A percentile compares a stretch with the other conserved stretches of the same genome.
phyloP scores from a whole-genome alignment of 257 asterid species.

The Cynanchum wilfordii region DNA sequence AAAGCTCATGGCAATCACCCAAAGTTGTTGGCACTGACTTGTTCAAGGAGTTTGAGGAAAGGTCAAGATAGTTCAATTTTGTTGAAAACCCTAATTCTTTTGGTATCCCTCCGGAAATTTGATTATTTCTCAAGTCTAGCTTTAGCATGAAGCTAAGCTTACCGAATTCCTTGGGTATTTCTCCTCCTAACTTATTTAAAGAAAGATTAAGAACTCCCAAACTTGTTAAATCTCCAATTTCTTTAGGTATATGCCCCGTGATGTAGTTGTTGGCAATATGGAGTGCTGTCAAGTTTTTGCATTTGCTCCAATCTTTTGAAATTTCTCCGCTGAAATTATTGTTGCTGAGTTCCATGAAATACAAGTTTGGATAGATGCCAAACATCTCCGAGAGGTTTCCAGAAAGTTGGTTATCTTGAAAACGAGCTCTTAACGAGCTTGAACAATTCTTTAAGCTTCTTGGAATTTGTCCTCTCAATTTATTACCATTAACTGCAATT shows the following conservation, averaged over 20 bases:
- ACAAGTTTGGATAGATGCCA: no score
- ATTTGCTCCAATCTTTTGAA: no score
- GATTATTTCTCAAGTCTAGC: conserved; percentile 24
- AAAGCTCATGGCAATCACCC: conserved; percentile 17
- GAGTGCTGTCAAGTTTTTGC: no score
- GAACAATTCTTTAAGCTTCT: no score
- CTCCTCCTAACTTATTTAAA: conserved; percentile 12
- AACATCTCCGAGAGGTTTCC: no score
- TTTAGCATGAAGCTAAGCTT: conserved; percentile 2
- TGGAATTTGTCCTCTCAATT: no score
- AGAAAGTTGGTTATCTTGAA: no score
- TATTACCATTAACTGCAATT: no score
- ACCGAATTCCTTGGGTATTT: no score
- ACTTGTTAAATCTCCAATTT: conserved; percentile 21
- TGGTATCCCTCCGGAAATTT: conserved; percentile 27
- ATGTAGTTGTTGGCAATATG: conserved; percentile 12
- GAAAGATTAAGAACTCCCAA: conserved; percentile 28
- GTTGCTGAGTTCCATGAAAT: no score
- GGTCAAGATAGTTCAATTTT: conserved; percentile 13
- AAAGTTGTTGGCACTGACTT: conserved; percentile 27
- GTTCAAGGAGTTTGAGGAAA: conserved; percentile 21
- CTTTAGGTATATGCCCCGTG: conserved; percentile 22
- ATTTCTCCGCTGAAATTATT: no score
- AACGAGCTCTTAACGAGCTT: no score
- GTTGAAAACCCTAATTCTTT: conserved; percentile 11